These are phyloP conservation scores for Pilatotrama ljubarskyi DNA, from an alignment of 768 basidiomycete species.

Conservation along the genomic window DNA sequence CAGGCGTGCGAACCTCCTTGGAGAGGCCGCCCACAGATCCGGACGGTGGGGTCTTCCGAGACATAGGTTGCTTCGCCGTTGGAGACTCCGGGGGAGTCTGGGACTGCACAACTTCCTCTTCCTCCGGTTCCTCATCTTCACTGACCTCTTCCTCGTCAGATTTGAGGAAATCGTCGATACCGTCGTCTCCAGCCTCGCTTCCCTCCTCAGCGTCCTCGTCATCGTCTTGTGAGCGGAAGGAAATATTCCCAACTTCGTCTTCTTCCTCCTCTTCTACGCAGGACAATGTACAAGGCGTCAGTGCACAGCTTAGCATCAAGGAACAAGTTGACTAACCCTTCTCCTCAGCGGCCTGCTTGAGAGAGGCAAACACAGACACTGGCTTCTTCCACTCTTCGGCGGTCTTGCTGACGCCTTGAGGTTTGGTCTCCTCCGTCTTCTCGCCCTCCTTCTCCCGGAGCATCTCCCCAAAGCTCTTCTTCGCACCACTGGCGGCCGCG, in stretches of 20 bases:
- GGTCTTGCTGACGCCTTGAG: slow-evolving; percentile 15
- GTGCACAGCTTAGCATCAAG: no score
- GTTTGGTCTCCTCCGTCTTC: slow-evolving; percentile 4
- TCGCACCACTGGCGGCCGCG: slow-evolving; percentile 32
- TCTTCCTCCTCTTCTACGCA: neutral
- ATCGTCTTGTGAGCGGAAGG: slow-evolving; percentile 7
- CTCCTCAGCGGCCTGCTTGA: slow-evolving; percentile 6
- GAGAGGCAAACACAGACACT: slow-evolving; percentile 21
- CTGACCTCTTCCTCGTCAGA: slow-evolving; percentile 31
- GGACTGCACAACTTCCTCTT: slow-evolving; percentile 27
- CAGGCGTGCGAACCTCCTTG: neutral
- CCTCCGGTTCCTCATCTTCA: slow-evolving; percentile 31
- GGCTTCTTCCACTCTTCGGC: slow-evolving; percentile 22
- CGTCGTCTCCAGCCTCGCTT: slow-evolving; percentile 25
- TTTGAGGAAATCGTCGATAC: slow-evolving; percentile 27
- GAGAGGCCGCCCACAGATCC: neutral
- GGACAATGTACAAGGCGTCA: no score
- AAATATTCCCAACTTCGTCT: slow-evolving; percentile 1
- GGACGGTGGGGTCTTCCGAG: neutral
- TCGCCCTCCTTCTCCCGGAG: slow-evolving; percentile 40
- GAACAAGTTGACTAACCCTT: neutral
- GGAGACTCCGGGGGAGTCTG: slow-evolving; percentile 22
- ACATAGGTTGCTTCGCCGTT: slow-evolving; percentile 26
- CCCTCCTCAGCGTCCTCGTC: slow-evolving; percentile 16
- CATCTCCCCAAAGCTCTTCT: slow-evolving; percentile 62